These are phyloP conservation scores for Phytophthora pseudosyringae DNA, from an alignment of 352 stramenopile species.

Conservation along the genomic window DNA sequence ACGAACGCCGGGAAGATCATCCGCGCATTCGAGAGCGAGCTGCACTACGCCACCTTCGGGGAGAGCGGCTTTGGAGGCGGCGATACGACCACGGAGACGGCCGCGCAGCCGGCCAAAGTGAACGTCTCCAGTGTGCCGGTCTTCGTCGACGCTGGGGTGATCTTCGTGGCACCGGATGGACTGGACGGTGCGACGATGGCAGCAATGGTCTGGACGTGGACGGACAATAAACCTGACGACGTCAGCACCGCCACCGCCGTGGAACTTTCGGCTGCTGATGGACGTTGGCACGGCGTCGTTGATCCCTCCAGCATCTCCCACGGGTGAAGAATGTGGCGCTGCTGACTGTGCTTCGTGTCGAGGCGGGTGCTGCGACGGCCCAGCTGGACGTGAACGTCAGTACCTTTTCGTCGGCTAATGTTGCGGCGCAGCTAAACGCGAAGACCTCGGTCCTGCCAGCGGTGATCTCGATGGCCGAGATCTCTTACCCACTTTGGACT, in stretches of 20 bases:
- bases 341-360: constrained; percentile 30
- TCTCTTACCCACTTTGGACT: too few relatives aligned
- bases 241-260: constrained; percentile 34
- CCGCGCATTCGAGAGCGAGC: constrained; percentile 46
- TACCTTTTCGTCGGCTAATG: constrained; percentile 38
- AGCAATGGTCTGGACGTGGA: constrained; percentile 68
- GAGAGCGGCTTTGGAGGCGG: constrained; percentile 34
- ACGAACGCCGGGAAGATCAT: constrained; percentile 53
- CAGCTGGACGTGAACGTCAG: constrained; percentile 51
- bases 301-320: constrained; percentile 41
- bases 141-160: constrained; percentile 57
- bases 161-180: constrained; percentile 58
- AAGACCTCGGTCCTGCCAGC: not conserved
- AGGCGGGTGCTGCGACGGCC: constrained; percentile 32
- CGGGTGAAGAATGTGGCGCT: constrained; percentile 58
- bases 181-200: constrained; percentile 52
- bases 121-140: constrained; percentile 41
- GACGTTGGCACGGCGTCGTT: constrained; percentile 52
- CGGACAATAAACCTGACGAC: constrained; percentile 44
- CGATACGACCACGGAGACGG: constrained; percentile 14
- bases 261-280: constrained; percentile 47
- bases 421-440: not conserved
- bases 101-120: constrained; percentile 24
- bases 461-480: not conserved
- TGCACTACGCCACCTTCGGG: constrained; percentile 58